Evolutionary conservation across 1,284 basidiomycete genomes (phyloP), one percentile per base, ranked within the genome.

Genomic region (Marasmius sp.): DNA sequence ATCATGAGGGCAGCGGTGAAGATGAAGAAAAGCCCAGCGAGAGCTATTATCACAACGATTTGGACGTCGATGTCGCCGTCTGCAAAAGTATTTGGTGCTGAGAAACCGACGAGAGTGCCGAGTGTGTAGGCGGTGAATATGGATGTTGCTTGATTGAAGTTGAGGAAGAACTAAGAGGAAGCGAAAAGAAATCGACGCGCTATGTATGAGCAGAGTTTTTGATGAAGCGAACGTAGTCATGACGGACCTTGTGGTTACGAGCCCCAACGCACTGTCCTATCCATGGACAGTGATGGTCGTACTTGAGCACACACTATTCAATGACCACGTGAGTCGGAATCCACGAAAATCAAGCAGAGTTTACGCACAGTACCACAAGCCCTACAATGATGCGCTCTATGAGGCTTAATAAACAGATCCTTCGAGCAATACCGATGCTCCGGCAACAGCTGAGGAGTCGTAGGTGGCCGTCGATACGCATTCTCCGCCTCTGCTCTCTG

Each of bases 181-280:
- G 16, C 36, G 10, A 34, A 45, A 33, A 9, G 37, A 37, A 65
- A 47, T 41, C 22, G 60, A 12, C n/a, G n/a, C n/a, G n/a, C n/a
- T 39, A 59, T 22, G 45, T 50, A 34, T 14, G 6, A 61, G 38
- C 10, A 41, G 39, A 8, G 27, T 27, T 27, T 27, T 2, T 27
- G n/a, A 27, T 27, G 27, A 52, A 37, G 16, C 38, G 8, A 49
- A n/a, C 22, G 20, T 22, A 18, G 50, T 14, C 18, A 54, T 47
- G 22, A 57, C 70, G 36, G 61, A 85, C 85, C 75, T 90, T 92
- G 67, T 93, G 87, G 71, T 94, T 94, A 52, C 83, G 81, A 3
- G 91, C 91, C 10, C 92, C 92, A 8, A 94, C 91, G 68, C 92
- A 94, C 66, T 92, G 89, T 34, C 91, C 91, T 56, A 94, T 87